phyloP scores from a whole-genome alignment of 148 eudicot genomes.

The Camellia sinensis region DNA sequence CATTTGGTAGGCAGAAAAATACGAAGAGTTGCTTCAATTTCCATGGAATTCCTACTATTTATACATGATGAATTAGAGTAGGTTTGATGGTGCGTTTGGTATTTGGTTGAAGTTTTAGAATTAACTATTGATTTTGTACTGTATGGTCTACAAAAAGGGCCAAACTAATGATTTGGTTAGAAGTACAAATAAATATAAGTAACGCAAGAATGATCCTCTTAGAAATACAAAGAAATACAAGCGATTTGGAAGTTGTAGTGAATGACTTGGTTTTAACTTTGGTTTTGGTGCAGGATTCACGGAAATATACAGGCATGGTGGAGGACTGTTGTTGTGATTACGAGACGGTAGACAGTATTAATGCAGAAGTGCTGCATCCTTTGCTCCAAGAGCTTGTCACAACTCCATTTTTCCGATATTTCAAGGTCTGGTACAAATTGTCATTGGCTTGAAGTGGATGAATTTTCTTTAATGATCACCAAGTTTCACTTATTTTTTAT shows the following conservation, averaged over 20 bases:
- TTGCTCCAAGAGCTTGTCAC: constrained; percentile 82
- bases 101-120: neutral
- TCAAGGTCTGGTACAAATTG: constrained; percentile 58
- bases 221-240: no score
- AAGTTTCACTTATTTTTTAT: neutral
- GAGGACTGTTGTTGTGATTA: constrained; percentile 98
- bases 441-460: neutral
- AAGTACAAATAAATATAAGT: no score
- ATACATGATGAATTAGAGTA: neutral
- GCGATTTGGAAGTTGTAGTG: neutral
- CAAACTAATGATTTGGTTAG: neutral
- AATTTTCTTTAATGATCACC: neutral
- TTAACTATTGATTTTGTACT: constrained; percentile 6
- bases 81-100: neutral
- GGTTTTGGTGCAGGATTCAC: constrained; percentile 50
- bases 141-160: neutral
- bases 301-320: constrained; percentile 79
- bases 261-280: constrained; percentile 4
- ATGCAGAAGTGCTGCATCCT: constrained; percentile 76
- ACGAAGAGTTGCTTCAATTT: neutral
- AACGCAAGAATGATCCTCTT: no score
- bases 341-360: constrained; percentile 75
- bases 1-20: neutral
- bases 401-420: constrained; percentile 91
- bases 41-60: neutral